A percentile compares a stretch with the other conserved stretches of the same genome.
Evolutionary conservation across 2,329 filamentous ascomycete species (phyloP).

Genomic region (Cyphellophora europaea): DNA sequence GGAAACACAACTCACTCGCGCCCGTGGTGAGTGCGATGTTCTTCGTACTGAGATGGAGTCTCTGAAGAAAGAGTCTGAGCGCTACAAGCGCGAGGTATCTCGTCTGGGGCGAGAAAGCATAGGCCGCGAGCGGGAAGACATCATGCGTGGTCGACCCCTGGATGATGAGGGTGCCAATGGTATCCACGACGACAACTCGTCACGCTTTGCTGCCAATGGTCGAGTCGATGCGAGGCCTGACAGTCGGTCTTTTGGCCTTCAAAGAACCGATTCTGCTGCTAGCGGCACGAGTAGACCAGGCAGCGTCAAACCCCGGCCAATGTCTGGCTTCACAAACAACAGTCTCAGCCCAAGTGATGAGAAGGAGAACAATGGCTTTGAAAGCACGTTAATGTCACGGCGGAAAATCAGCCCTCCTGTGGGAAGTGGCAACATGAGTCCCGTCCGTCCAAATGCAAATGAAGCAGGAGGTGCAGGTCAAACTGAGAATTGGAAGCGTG

Average conservation of each 20-base stretch:
- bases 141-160: conserved; percentile 11
- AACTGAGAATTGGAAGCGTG: conserved; percentile 85
- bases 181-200: conserved; percentile 6
- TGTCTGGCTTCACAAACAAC: conserved; percentile 21
- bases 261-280: conserved; percentile 16
- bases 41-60: conserved; percentile 80
- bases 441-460: conserved; percentile 24
- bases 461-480: conserved; percentile 10
- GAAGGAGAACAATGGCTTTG: conserved; percentile 55
- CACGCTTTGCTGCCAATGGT: neutral
- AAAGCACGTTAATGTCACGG: conserved; percentile 26
- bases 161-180: conserved; percentile 30
- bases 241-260: conserved; percentile 8
- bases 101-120: conserved; percentile 40
- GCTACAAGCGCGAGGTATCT: conserved; percentile 75
- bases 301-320: conserved; percentile 23
- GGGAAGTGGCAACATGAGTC: conserved; percentile 27
- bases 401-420: conserved; percentile 36
- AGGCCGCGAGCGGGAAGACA: conserved; percentile 18
- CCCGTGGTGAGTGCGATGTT: conserved; percentile 79
- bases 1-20: conserved; percentile 90
- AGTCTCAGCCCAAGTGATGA: conserved; percentile 56
- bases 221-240: neutral
- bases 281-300: conserved; percentile 10
- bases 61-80: conserved; percentile 78